phyloP scores from a whole-genome alignment of 495 filamentous ascomycete species.

The Neurospora discreta region DNA sequence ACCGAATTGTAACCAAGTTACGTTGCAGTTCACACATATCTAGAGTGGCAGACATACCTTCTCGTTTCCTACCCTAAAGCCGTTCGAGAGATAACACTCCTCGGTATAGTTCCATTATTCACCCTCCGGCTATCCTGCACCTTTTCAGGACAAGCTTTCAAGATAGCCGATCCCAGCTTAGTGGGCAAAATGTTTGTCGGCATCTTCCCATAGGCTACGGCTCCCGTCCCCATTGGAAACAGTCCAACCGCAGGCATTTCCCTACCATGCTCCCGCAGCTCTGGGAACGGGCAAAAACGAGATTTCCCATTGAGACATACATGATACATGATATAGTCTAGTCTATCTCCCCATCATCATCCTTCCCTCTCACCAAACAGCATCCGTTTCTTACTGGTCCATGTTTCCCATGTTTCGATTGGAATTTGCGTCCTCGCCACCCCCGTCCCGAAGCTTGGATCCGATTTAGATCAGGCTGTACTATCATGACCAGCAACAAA shows the following conservation, averaged over 20 bases:
- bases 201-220: neutral
- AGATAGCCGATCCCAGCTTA: neutral
- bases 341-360: neutral
- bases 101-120: neutral
- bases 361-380: neutral
- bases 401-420: neutral
- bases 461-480: conserved; percentile 14
- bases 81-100: neutral
- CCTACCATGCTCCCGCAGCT: neutral
- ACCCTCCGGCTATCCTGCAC: neutral
- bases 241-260: neutral
- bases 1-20: neutral
- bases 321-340: too few species aligned
- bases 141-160: neutral
- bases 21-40: neutral
- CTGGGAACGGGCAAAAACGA: neutral
- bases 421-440: neutral
- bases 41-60: neutral
- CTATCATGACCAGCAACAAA: conserved; percentile 48
- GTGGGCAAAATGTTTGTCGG: neutral
- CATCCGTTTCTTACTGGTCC: neutral
- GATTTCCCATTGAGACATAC: neutral
- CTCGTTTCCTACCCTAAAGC: neutral
- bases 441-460: neutral
- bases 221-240: neutral